Evolutionary conservation across 2,329 filamentous ascomycete genomes (phyloP).

Genomic region (Hypoxylon rubiginosum): DNA sequence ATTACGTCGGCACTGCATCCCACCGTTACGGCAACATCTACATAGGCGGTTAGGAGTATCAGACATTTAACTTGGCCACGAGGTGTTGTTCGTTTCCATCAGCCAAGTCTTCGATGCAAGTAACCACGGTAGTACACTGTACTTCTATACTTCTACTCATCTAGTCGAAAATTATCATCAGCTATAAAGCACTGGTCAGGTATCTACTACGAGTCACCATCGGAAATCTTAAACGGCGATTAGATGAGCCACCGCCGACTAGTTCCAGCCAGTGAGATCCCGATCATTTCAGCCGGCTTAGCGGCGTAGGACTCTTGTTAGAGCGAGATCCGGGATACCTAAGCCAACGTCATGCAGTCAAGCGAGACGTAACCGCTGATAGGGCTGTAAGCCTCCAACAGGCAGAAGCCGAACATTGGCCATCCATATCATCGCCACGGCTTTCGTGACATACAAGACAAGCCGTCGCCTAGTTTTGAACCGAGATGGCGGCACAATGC

Average conservation of each 20-base stretch:
- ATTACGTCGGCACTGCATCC: background rate
- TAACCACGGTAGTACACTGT: background rate
- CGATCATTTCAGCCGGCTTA: slow-evolving; percentile 9
- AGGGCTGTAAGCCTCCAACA: slow-evolving; percentile 12
- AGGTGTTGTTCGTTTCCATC: too few relatives aligned
- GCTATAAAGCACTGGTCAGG: too few relatives aligned
- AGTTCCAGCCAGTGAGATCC: slow-evolving; percentile 7
- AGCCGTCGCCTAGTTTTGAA: slow-evolving; percentile 6
- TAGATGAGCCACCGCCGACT: slow-evolving; percentile 3
- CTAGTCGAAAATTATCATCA: too few relatives aligned
- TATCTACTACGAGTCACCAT: background rate
- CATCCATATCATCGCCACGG: slow-evolving; percentile 4
- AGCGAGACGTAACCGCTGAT: slow-evolving; percentile 2
- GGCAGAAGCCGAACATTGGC: slow-evolving; percentile 1
- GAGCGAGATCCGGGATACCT: background rate
- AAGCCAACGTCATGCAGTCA: slow-evolving; percentile 9
- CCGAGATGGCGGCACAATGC: slow-evolving; percentile 18
- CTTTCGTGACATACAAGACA: slow-evolving; percentile 27
- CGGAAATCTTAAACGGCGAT: slow-evolving; percentile 3
- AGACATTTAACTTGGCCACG: too few relatives aligned
- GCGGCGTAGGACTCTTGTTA: background rate
- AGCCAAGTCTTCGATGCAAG: background rate
- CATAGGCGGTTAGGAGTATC: background rate
- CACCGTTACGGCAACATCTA: background rate
- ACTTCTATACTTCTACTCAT: background rate